A percentile compares a stretch with the other conserved stretches of the same genome.
Evolutionary conservation across 2,329 filamentous ascomycete species (phyloP).

Genomic region (Helotiales sp.): DNA sequence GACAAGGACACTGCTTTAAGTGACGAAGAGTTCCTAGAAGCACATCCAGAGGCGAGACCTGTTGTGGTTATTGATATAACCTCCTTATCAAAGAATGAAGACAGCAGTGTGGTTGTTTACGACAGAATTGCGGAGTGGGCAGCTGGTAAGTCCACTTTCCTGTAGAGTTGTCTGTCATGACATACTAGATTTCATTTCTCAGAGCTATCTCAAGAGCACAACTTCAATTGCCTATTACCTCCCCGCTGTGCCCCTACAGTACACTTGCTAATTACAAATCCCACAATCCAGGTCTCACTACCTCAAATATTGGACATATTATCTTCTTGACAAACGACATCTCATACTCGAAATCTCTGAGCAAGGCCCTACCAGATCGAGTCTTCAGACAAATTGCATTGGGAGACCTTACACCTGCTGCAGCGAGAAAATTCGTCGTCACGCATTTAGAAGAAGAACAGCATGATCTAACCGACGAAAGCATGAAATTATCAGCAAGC

Average conservation of each 20-base stretch:
- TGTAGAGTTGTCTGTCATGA: too few species aligned
- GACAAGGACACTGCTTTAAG: conserved; percentile 72
- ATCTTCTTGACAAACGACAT: conserved; percentile 91
- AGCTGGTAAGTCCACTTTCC: too few species aligned
- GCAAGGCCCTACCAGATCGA: conserved; percentile 84
- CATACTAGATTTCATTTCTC: too few species aligned
- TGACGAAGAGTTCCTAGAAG: conserved; percentile 86
- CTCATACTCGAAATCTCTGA: conserved; percentile 82
- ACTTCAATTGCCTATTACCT: too few species aligned
- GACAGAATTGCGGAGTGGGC: conserved; percentile 90
- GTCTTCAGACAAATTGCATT: conserved; percentile 86
- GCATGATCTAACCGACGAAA: conserved; percentile 34
- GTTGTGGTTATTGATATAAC: conserved; percentile 84
- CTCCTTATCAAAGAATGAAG: conserved; percentile 78
- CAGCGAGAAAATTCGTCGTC: conserved; percentile 88
- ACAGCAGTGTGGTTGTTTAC: conserved; percentile 60
- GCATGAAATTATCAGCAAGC: conserved; percentile 31
- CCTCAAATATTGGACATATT: conserved; percentile 87
- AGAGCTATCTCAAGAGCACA: too few species aligned
- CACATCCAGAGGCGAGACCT: conserved; percentile 79
- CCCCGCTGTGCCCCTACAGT: too few species aligned
- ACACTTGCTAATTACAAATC: too few species aligned
- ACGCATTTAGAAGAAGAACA: conserved; percentile 64
- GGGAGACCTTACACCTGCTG: conserved; percentile 81
- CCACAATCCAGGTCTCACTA: too few species aligned